Evolutionary conservation across 805 yeast genomes (phyloP), one percentile per base, ranked within the genome.

Genomic region (Ogataea ganodermae): DNA sequence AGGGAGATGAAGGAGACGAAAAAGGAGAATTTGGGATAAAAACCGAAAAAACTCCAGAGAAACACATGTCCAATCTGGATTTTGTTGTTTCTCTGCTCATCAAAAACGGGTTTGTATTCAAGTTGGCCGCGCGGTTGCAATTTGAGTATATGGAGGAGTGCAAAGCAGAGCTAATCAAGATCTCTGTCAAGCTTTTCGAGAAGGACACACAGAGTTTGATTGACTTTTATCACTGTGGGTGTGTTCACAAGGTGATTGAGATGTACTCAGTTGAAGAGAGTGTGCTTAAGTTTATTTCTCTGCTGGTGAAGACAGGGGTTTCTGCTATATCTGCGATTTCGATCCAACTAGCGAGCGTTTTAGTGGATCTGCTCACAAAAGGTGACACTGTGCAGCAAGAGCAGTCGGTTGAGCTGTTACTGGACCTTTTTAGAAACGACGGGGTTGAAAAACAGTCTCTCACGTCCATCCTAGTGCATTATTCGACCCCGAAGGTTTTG

Each of bases 221-320:
- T 8, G 52, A 51, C 10, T 56, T 56, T 17, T 51, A 49, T 30
- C 45, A 45, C 21, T 53, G 54, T 40, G 59, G 59, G 1, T 49
- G 58, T 36, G 38, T 49, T n/a, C 31, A 50, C 9, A 44, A 33
- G 9, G 38, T 52, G 13, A 14, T 52, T 6, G 30, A 31, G 13
- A 43, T 26, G 22, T 45, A 17, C 24, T 44, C 46, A 7, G 32
- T 31, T 6, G 56, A 52, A 31, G 49, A 45, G 8, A 40, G 48
- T 26, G 46, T 49, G 12, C 27, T 52, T 16, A 42, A 39, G 35
- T 45, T 46, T 12, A 26, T 46, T 20, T 21, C 43, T 7, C 20
- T 52, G 39, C 38, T 52, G 27, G 44, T 52, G 17, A 42, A 35
- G 24, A 45, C 51, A 7, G 46, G 44, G 12, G 22, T 44, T 8